Conservation (phyloP, 768 basidiomycete species). For the Coprinopsis marcescibilis region DNA sequence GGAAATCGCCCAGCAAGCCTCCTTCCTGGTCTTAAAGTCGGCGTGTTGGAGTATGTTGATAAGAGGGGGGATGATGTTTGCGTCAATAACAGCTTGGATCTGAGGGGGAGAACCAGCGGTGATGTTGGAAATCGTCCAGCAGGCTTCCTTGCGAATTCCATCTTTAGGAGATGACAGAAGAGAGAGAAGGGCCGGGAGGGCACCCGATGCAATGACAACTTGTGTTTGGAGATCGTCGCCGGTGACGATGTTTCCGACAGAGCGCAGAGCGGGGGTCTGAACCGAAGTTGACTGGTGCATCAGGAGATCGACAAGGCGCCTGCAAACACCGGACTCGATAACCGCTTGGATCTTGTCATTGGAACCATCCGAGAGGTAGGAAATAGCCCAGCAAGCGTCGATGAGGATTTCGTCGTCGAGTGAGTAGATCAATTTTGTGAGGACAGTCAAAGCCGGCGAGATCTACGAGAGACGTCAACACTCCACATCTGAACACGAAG, state of each 20-base stretch:
- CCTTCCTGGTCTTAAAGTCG: constrained; percentile 99
- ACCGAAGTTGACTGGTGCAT: constrained; percentile 95
- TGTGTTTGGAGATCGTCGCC: constrained; percentile 99
- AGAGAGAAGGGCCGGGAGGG: constrained; percentile 89
- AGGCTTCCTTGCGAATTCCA: constrained; percentile 98
- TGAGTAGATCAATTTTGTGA: constrained; percentile 98
- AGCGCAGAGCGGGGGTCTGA: constrained; percentile 96
- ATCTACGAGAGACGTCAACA: constrained; percentile 55
- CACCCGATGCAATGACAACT: constrained; percentile 97
- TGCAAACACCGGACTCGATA: constrained; percentile 96
- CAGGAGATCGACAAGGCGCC: constrained; percentile 93
- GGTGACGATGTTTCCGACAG: constrained; percentile 98
- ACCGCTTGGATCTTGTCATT: constrained; percentile 99
- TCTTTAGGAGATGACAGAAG: constrained; percentile 96
- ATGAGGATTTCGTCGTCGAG: constrained; percentile 98
- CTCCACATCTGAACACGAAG: constrained; percentile 2
- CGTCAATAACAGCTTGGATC: constrained; percentile 96
- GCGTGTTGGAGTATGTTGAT: constrained; percentile 97
- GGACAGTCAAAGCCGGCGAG: constrained; percentile 90
- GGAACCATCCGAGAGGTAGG: constrained; percentile 96
- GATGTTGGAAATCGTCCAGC: constrained; percentile 99
- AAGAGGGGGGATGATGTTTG: constrained; percentile 95
- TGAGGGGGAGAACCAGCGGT: constrained; percentile 96
- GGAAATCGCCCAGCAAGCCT: constrained; percentile 99
- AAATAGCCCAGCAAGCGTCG: constrained; percentile 99